These are phyloP conservation scores for Xylariaceae sp. DNA, from an alignment of 2,329 filamentous ascomycete species.

Conservation along the genomic window DNA sequence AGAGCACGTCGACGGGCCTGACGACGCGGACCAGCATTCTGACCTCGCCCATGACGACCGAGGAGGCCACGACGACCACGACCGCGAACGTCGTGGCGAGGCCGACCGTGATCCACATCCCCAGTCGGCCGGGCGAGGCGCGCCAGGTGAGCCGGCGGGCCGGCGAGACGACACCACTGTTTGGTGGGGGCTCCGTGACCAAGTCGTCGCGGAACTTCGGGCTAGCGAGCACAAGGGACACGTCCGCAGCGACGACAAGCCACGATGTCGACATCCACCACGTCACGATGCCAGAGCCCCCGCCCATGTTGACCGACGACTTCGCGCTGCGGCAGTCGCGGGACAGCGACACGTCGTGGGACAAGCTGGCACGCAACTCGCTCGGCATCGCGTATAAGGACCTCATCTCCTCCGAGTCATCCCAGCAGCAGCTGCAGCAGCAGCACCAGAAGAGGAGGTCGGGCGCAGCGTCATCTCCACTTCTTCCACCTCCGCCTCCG, in stretches of 20 bases:
- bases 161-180: conserved; percentile 18
- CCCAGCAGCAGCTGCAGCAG: conserved; percentile 13
- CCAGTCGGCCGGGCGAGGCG: conserved; percentile 21
- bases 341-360: conserved; percentile 19
- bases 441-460: conserved; percentile 3
- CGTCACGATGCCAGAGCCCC: too few relatives aligned
- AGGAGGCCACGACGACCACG: conserved; percentile 19
- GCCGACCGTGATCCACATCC: conserved; percentile 26
- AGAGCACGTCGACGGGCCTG: conserved; percentile 16
- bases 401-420: too few relatives aligned
- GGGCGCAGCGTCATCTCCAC: too few relatives aligned
- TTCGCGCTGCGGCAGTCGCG: conserved; percentile 4
- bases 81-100: conserved; percentile 18
- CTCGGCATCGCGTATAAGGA: conserved; percentile 23
- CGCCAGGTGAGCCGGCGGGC: conserved; percentile 21
- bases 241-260: too few relatives aligned
- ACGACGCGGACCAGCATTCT: conserved; percentile 25
- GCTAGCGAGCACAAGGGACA: conserved; percentile 5
- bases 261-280: too few relatives aligned
- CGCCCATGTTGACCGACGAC: conserved; percentile 5
- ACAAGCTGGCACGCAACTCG: conserved; percentile 17
- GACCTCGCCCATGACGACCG: conserved; percentile 14
- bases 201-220: conserved; percentile 18
- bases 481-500: neutral
- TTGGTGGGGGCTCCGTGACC: conserved; percentile 16